These are phyloP conservation scores for Sungouiozyma ichnusensis DNA, from an alignment of 805 yeast species.

Conservation along the genomic window DNA sequence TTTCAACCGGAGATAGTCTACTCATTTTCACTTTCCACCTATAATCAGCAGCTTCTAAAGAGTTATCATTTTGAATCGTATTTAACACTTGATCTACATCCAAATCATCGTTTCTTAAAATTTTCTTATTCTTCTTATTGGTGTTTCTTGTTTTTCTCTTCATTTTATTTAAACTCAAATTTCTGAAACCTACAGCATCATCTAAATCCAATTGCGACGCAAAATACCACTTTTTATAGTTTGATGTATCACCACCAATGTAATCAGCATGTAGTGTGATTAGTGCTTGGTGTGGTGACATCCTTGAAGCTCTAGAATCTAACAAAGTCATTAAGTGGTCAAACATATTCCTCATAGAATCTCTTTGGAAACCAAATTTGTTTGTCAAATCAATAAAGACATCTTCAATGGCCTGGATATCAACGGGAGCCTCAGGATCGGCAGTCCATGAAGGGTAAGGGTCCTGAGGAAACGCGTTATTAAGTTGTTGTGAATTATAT, in stretches of 20 bases:
- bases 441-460: conserved; percentile 99
- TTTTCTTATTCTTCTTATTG: conserved; percentile 63
- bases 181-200: conserved; percentile 48
- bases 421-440: conserved; percentile 78
- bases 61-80: conserved; percentile 72
- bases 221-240: conserved; percentile 86
- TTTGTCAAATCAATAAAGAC: conserved; percentile 73
- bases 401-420: conserved; percentile 77
- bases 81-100: conserved; percentile 47
- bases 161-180: conserved; percentile 56
- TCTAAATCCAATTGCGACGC: conserved; percentile 75
- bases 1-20: conserved; percentile 41
- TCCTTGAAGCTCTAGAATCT: conserved; percentile 77
- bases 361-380: conserved; percentile 83
- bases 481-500: not conserved
- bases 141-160: conserved; percentile 77
- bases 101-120: conserved; percentile 34
- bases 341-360: conserved; percentile 83
- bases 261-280: conserved; percentile 75
- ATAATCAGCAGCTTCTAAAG: conserved; percentile 79
- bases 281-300: conserved; percentile 80
- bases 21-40: conserved; percentile 65
- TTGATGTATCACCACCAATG: conserved; percentile 80
- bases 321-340: conserved; percentile 77
- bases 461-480: conserved; percentile 51